phyloP scores from a whole-genome alignment of 306 rosid genomes.

The Styphnolobium japonicum region DNA sequence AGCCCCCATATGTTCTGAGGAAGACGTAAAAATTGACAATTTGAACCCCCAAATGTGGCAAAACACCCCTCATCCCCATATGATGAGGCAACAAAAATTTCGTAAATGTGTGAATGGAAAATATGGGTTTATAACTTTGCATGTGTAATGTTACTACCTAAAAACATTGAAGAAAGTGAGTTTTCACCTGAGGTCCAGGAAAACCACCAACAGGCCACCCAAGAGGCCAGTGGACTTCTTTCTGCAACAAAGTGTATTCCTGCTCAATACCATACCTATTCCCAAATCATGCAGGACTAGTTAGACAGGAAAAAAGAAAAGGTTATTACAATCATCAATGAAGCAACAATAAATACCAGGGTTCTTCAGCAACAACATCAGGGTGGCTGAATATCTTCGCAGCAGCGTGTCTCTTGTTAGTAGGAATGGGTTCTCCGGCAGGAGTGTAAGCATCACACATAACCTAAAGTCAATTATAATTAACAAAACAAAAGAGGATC shows the following conservation, averaged over 20 bases:
- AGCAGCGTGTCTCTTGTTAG: conserved; percentile 58
- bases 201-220: conserved; percentile 71
- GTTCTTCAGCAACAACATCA: conserved; percentile 47
- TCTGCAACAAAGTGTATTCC: conserved; percentile 66
- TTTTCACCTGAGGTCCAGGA: conserved; percentile 57
- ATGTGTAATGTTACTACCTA: neutral
- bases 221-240: conserved; percentile 51
- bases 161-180: neutral
- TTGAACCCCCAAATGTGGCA: neutral
- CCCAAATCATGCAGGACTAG: conserved; percentile 7
- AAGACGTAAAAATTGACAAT: neutral
- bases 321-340: neutral
- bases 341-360: conserved; percentile 35
- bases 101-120: neutral
- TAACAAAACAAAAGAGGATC: neutral
- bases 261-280: conserved; percentile 86
- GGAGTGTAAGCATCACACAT: conserved; percentile 67
- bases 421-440: conserved; percentile 60
- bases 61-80: neutral
- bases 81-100: neutral
- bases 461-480: conserved; percentile 32
- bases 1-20: neutral
- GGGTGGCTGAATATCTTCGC: conserved; percentile 63
- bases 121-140: neutral
- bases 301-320: neutral